Evolutionary conservation across 2,329 filamentous ascomycete species (phyloP), one percentile per base, ranked within the genome.

Genomic region (Colletotrichum sp.): DNA sequence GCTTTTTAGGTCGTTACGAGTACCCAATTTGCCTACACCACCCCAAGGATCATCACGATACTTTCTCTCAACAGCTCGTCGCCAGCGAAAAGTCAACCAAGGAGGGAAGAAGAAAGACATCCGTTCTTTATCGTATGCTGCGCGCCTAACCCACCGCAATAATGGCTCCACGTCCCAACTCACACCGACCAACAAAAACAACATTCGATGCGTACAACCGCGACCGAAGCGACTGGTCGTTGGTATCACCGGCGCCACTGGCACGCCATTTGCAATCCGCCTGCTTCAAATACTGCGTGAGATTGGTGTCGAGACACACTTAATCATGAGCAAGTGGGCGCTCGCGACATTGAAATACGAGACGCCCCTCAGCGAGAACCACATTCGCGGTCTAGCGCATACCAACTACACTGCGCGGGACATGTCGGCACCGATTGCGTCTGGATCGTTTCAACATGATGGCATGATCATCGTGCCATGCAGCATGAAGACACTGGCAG

Each of bases 201-300:
- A 27, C 22, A 19, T 19, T 59, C 15, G 55, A 27, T 28, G 25
- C 6, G 3, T 19, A 16, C 25, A 25, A 16, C 55, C 25, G 16
- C 32, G 60, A 64, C 16, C 60, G 83, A 59, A 28, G 8, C 55
- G 55, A 28, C 16, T 59, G 25, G 55, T 90, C 3, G 83, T 89
- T 6, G 88, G 83, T n/a, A 86, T 90, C 63, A 89, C 88, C 2
- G 88, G 88, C 5, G 88, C 88, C 2, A 90, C 88, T 0, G 88
- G 88, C 4, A 82, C 87, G 3, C 78, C 84, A 4, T 81, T 86
- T 6, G 88, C 83, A 2, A 86, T 89, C 72, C 84, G 83, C 15
- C 78, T 84, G 0, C 84, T 89, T 7, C 80, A 82, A 7, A 80
- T 82, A 3, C 83, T 90, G 0, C 84, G 85, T 2, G 76, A 79